Conservation (phyloP, 2,329 filamentous ascomycete species). For the Calonectria pauciramosa region DNA sequence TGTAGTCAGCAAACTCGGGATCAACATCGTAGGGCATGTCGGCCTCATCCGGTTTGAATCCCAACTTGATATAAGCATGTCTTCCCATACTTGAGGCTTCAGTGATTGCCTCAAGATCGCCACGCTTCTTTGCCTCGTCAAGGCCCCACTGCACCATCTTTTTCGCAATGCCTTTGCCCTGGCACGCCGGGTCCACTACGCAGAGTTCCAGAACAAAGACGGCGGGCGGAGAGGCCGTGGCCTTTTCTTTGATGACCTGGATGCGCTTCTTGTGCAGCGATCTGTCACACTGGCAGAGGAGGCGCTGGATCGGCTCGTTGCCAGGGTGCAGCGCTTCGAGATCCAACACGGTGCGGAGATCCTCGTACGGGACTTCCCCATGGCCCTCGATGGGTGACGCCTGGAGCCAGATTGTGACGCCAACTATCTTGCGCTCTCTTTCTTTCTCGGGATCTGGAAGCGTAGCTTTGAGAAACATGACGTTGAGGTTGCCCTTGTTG, state of each 20-base stretch:
- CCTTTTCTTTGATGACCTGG: conserved; percentile 57
- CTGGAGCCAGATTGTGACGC: conserved; percentile 69
- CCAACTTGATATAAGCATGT: conserved; percentile 59
- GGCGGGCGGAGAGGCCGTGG: conserved; percentile 55
- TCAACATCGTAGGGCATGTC: conserved; percentile 61
- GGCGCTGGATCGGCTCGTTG: conserved; percentile 60
- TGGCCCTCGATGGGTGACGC: conserved; percentile 62
- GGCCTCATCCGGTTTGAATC: conserved; percentile 56
- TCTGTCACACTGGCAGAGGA: conserved; percentile 57
- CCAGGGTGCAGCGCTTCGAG: conserved; percentile 57
- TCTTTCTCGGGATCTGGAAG: conserved; percentile 50
- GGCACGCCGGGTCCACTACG: conserved; percentile 66
- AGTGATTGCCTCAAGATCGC: conserved; percentile 57
- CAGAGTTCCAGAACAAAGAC: conserved; percentile 66
- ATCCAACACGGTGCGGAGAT: conserved; percentile 48
- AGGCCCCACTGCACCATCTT: conserved; percentile 63
- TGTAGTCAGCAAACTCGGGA: conserved; percentile 54
- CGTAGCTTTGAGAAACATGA: conserved; percentile 68
- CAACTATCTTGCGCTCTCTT: conserved; percentile 55
- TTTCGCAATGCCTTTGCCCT: conserved; percentile 62
- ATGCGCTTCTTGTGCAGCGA: conserved; percentile 60
- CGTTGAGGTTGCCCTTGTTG: conserved; percentile 61
- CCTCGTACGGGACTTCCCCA: conserved; percentile 56
- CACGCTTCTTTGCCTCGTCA: conserved; percentile 55
- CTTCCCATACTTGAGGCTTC: conserved; percentile 66